Conservation (phyloP, 345 rosid species). For the Arabidopsis suecica region DNA sequence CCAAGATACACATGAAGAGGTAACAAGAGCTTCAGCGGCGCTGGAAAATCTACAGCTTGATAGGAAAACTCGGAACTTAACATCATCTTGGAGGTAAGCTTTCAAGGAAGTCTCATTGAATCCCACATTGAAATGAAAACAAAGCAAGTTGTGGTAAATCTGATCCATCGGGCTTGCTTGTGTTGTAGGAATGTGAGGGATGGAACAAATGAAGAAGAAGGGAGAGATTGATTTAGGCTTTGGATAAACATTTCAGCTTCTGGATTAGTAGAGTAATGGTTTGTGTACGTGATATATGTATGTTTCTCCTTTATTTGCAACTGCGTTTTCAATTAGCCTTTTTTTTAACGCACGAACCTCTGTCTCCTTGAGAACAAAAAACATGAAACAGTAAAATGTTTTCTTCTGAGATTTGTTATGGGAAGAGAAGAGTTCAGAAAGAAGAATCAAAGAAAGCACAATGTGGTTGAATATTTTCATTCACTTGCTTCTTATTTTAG, state of each 20-base stretch:
- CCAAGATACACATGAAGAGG: slow-evolving; percentile 71
- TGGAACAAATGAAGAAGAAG: slow-evolving; percentile 65
- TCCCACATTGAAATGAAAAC: neutral
- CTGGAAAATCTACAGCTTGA: slow-evolving; percentile 94
- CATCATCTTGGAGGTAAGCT: slow-evolving; percentile 91
- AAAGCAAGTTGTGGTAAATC: slow-evolving; percentile 11
- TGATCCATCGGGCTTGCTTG: slow-evolving; percentile 23
- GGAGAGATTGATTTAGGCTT: slow-evolving; percentile 46
- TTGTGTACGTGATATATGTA: slow-evolving; percentile 34
- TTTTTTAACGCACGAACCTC: neutral
- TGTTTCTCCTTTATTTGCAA: slow-evolving; percentile 19
- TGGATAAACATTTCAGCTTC: neutral
- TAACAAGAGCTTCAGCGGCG: slow-evolving; percentile 78
- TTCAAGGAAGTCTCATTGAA: slow-evolving; percentile 1
- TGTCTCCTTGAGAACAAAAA: slow-evolving; percentile 1
- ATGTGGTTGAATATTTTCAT: neutral
- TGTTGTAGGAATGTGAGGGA: slow-evolving; percentile 82
- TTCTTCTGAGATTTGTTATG: neutral
- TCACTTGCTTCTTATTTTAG: neutral
- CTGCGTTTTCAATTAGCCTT: neutral
- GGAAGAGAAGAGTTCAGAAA: slow-evolving; percentile 11
- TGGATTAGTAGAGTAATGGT: slow-evolving; percentile 16
- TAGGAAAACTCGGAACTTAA: slow-evolving; percentile 84
- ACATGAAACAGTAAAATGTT: neutral
- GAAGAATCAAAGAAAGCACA: neutral